phyloP scores from a whole-genome alignment of 352 stramenopile species.

The Discostella stelligera region DNA sequence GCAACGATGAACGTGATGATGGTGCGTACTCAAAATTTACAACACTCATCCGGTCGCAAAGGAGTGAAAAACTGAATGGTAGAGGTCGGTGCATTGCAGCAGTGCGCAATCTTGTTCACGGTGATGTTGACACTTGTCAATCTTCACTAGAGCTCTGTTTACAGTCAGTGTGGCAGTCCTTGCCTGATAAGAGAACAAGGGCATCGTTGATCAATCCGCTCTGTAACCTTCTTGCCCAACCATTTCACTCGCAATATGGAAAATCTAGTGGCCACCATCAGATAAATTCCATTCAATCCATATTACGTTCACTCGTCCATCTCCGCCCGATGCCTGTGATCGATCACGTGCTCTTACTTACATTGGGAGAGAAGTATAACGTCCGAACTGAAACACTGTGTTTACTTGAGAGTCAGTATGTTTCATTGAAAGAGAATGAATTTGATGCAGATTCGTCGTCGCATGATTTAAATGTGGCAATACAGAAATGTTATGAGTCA shows the following conservation, averaged over 20 bases:
- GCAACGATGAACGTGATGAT: slow-evolving; percentile 13
- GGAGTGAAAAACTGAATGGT: slow-evolving; percentile 32
- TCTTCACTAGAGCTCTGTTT: slow-evolving; percentile 63
- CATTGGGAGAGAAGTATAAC: slow-evolving; percentile 74
- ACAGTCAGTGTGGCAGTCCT: slow-evolving; percentile 59
- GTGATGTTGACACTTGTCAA: slow-evolving; percentile 57
- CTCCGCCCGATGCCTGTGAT: slow-evolving; percentile 66
- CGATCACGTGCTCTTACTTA: slow-evolving; percentile 70
- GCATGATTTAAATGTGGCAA: slow-evolving; percentile 51
- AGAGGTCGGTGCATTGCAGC: slow-evolving; percentile 55
- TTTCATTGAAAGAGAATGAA: slow-evolving; percentile 39
- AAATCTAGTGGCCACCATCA: slow-evolving; percentile 32
- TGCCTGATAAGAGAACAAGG: slow-evolving; percentile 55
- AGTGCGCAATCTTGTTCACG: slow-evolving; percentile 62
- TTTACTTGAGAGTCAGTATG: slow-evolving; percentile 72
- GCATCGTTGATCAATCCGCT: slow-evolving; percentile 57
- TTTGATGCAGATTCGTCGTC: slow-evolving; percentile 23
- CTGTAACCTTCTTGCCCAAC: slow-evolving; percentile 65
- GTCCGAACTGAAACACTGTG: slow-evolving; percentile 68
- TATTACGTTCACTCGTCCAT: slow-evolving; percentile 58
- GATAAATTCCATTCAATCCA: slow-evolving; percentile 68
- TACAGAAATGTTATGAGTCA: slow-evolving; percentile 54
- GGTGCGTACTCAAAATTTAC: slow-evolving; percentile 36
- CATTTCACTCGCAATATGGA: slow-evolving; percentile 77
- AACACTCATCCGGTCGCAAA: slow-evolving; percentile 46